These are phyloP conservation scores for Elongisporangium anandrum DNA, from an alignment of 352 stramenopile species.

Conservation along the genomic window DNA sequence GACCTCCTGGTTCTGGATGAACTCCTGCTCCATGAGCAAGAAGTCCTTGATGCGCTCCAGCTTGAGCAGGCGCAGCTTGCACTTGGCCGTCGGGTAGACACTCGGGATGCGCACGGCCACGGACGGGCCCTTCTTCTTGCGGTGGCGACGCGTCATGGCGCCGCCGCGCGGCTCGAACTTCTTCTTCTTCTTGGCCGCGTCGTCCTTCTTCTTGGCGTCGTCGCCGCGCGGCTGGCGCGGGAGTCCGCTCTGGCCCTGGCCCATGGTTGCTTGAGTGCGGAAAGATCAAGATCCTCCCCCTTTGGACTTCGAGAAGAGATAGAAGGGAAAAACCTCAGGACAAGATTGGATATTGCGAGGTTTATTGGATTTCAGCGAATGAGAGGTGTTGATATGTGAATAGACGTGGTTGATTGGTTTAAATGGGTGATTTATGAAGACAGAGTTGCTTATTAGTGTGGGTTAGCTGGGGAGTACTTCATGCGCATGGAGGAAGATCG, in stretches of 20 bases:
- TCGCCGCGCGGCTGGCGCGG: conserved; percentile 76
- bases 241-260: conserved; percentile 82
- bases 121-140: conserved; percentile 91
- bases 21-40: conserved; percentile 99
- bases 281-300: background rate
- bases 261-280: conserved; percentile 35
- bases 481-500: too few species aligned
- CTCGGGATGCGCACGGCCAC: conserved; percentile 86
- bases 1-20: conserved; percentile 99
- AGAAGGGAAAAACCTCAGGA: background rate
- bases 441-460: background rate
- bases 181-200: conserved; percentile 93
- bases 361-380: background rate
- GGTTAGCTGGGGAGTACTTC: too few species aligned
- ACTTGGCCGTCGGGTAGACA: conserved; percentile 98
- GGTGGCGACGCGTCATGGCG: conserved; percentile 82
- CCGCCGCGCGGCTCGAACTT: conserved; percentile 89
- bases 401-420: background rate
- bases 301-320: background rate
- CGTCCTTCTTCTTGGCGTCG: conserved; percentile 89
- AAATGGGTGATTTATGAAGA: too few species aligned
- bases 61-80: conserved; percentile 99
- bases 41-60: conserved; percentile 99
- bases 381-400: background rate
- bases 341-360: background rate